Evolutionary conservation across 345 rosid species (phyloP).

Genomic region (Rhodamnia argentea): DNA sequence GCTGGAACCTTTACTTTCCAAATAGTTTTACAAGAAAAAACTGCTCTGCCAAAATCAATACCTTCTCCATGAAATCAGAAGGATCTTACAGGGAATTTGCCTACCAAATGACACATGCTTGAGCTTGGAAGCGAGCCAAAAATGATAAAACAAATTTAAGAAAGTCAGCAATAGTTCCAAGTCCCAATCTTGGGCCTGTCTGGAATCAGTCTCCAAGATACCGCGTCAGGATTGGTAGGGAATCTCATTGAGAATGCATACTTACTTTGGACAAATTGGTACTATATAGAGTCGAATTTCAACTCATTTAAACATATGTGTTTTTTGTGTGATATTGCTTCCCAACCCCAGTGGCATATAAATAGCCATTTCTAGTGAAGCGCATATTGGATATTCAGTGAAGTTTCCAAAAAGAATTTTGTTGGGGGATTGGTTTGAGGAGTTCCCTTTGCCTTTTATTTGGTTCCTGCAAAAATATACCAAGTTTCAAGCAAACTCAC

Average conservation of each 20-base stretch:
- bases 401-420: background rate
- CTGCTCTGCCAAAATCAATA: background rate
- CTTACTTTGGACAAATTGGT: background rate
- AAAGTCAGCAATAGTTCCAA: background rate
- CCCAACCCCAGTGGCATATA: background rate
- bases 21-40: background rate
- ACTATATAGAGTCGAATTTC: background rate
- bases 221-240: background rate
- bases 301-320: background rate
- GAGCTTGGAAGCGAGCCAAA: background rate
- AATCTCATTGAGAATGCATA: background rate
- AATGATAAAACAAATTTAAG: background rate
- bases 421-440: background rate
- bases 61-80: background rate
- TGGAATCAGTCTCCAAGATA: background rate
- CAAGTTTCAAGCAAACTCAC: background rate
- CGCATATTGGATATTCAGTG: background rate
- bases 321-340: background rate
- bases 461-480: background rate
- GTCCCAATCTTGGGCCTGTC: background rate
- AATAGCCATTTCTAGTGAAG: background rate
- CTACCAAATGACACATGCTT: background rate
- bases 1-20: background rate
- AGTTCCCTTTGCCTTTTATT: background rate
- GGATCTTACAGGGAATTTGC: background rate